Evolutionary conservation across 2,329 filamentous ascomycete species (phyloP).

Genomic region (Colletotrichum sp.): DNA sequence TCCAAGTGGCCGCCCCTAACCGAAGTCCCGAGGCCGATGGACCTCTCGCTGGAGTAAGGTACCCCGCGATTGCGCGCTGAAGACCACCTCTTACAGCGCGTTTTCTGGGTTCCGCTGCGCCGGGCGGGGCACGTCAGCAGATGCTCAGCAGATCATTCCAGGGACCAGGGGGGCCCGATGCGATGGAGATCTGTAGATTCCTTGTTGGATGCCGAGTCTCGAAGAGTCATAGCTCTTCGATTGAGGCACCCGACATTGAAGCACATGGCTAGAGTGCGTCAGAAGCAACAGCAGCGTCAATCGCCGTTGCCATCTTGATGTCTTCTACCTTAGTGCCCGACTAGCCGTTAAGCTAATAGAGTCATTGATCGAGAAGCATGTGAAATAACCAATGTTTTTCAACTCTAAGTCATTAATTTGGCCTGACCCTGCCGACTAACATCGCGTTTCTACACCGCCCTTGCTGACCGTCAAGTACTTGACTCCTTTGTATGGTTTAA

Average conservation of each 20-base stretch:
- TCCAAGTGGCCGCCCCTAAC: slow-evolving; percentile 17
- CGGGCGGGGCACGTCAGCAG: slow-evolving; percentile 2
- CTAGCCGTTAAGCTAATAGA: background rate
- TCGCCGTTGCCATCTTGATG: background rate
- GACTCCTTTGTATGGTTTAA: slow-evolving; percentile 97
- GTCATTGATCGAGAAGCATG: background rate
- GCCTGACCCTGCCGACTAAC: slow-evolving; percentile 36
- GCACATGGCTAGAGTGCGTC: background rate
- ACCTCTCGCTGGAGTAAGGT: background rate
- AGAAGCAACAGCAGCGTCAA: background rate
- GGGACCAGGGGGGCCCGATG: slow-evolving; percentile 6
- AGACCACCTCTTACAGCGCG: slow-evolving; percentile 7
- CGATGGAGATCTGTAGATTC: background rate
- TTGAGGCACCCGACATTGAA: background rate
- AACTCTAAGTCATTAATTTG: slow-evolving; percentile 11
- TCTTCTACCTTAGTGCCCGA: background rate
- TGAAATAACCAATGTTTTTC: background rate
- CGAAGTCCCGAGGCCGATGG: slow-evolving; percentile 19
- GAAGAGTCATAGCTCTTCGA: background rate
- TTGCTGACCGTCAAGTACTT: slow-evolving; percentile 88
- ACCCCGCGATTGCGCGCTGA: slow-evolving; percentile 16
- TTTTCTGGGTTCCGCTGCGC: slow-evolving; percentile 13
- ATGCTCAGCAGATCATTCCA: background rate
- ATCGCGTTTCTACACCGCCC: slow-evolving; percentile 68
- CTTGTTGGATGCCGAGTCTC: background rate